Percentiles rank a stretch among this genome's conserved stretches.
Evolutionary conservation across 2,329 filamentous ascomycete genomes (phyloP).

Genomic region (Tolypocladium sp.): DNA sequence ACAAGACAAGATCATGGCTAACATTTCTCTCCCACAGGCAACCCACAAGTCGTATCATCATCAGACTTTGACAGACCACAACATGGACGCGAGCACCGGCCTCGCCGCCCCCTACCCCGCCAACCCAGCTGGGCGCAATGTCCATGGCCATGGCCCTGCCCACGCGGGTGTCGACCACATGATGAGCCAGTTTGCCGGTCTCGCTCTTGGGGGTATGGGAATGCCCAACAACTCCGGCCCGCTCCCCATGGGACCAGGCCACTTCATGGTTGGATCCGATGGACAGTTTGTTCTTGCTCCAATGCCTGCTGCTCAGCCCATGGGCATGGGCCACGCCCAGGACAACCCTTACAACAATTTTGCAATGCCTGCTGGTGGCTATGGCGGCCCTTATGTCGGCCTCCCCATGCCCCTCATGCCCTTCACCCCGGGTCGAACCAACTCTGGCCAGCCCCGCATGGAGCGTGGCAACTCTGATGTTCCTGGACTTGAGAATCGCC

Average conservation of each 20-base stretch:
- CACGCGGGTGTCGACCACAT: slow-evolving; percentile 22
- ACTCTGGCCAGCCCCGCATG: slow-evolving; percentile 33
- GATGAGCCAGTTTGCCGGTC: slow-evolving; percentile 25
- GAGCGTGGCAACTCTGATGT: slow-evolving; percentile 43
- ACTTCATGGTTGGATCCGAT: slow-evolving; percentile 29
- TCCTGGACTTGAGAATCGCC: slow-evolving; percentile 55
- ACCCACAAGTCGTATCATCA: slow-evolving; percentile 24
- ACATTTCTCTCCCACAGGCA: slow-evolving; percentile 3
- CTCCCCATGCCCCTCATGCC: slow-evolving; percentile 33
- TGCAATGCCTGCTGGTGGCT: slow-evolving; percentile 20
- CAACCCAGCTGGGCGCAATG: slow-evolving; percentile 17
- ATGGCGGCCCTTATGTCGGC: slow-evolving; percentile 26
- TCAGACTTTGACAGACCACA: slow-evolving; percentile 15
- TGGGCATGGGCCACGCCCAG: slow-evolving; percentile 23
- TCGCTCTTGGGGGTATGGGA: slow-evolving; percentile 26
- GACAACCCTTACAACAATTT: slow-evolving; percentile 24
- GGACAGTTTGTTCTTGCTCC: slow-evolving; percentile 28
- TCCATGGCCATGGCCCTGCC: slow-evolving; percentile 18
- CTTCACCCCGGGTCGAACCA: slow-evolving; percentile 42
- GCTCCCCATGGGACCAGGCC: slow-evolving; percentile 22
- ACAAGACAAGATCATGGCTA: background rate
- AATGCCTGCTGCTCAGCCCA: slow-evolving; percentile 22
- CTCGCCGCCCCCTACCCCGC: slow-evolving; percentile 21
- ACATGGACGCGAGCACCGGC: slow-evolving; percentile 26
- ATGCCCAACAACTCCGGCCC: slow-evolving; percentile 19